Conservation (phyloP, 139 green algal genomes). For the Pseudopediastrum boryanum region DNA sequence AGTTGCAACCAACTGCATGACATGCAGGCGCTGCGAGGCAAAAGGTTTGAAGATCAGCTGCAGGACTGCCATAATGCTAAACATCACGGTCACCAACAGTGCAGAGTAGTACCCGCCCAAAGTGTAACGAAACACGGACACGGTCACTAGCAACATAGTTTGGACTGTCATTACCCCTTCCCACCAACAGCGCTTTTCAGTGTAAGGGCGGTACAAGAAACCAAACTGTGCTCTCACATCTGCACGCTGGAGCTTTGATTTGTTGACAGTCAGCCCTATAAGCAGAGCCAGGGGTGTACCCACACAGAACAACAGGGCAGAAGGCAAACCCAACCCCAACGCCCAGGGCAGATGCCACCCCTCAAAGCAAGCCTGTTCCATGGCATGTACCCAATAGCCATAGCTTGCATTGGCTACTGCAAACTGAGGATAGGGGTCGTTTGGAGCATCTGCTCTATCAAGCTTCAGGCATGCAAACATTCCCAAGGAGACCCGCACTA, state of each 20-base stretch:
- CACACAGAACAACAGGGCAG: conserved; percentile 5
- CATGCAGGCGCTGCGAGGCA: background rate
- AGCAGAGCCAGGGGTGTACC: background rate
- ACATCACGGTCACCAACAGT: conserved; percentile 3
- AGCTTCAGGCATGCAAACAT: conserved; percentile 7
- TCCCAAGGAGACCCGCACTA: background rate
- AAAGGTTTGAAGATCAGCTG: conserved; percentile 4
- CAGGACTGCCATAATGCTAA: background rate
- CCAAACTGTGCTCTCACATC: background rate
- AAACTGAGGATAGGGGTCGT: conserved; percentile 3
- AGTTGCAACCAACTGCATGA: background rate
- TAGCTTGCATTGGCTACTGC: background rate
- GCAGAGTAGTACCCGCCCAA: background rate
- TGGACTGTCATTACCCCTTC: conserved; percentile 6
- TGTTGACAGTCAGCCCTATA: background rate
- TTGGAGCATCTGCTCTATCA: background rate
- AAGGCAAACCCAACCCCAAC: background rate
- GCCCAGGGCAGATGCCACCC: background rate
- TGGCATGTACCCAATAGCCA: conserved; percentile 13
- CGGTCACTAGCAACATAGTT: conserved; percentile 11
- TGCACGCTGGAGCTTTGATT: background rate
- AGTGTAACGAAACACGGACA: background rate
- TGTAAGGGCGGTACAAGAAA: conserved; percentile 12
- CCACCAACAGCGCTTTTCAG: background rate
- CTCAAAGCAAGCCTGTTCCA: background rate